These are phyloP conservation scores for Aurifilum marmelostoma DNA, from an alignment of 2,329 filamentous ascomycete species.

Conservation along the genomic window DNA sequence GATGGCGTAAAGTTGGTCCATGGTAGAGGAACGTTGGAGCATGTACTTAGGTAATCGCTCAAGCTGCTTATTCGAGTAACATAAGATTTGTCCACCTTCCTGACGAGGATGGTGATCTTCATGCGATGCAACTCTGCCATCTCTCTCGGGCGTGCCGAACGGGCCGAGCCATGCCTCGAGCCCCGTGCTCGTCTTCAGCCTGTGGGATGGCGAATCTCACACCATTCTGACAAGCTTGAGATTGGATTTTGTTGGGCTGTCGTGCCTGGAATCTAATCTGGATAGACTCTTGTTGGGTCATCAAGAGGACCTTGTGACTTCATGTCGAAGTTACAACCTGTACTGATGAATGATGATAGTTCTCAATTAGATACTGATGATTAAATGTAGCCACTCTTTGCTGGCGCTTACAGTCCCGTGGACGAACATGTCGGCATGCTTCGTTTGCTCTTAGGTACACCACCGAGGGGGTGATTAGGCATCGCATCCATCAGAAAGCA, in stretches of 20 bases:
- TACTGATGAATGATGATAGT: no score
- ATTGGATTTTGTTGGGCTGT: neutral
- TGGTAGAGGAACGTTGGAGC: neutral
- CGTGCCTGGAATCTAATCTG: no score
- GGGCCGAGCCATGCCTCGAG: neutral
- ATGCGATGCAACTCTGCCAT: neutral
- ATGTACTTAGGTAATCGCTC: neutral
- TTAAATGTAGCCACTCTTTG: no score
- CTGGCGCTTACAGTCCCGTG: no score
- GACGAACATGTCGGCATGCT: no score
- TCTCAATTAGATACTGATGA: no score
- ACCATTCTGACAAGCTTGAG: neutral
- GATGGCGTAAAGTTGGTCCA: neutral
- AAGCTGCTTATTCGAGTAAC: neutral
- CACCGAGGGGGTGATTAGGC: no score
- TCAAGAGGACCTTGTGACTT: no score
- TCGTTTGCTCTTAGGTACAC: no score
- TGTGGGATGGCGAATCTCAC: neutral
- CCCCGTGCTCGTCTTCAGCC: neutral
- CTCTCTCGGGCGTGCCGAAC: neutral
- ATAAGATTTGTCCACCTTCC: constrained; percentile 5
- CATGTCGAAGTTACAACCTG: no score
- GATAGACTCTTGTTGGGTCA: no score
- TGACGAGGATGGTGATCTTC: constrained; percentile 10
- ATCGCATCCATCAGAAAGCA: no score